Evolutionary conservation across 78 protist species (phyloP), one percentile per base, ranked within the genome.

Genomic region (Dictyostelium firmibasis): DNA sequence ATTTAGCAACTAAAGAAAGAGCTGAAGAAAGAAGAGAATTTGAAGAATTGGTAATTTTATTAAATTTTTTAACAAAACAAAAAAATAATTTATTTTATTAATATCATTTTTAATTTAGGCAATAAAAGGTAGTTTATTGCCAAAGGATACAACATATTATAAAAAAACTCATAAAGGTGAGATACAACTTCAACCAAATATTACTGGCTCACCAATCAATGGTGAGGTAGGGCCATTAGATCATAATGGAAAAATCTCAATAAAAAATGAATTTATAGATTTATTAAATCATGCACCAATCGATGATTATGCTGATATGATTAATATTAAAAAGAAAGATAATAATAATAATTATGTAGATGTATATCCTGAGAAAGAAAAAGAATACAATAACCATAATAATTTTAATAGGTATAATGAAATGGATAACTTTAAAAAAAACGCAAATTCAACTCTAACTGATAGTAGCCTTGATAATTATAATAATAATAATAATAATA

Each of bases 121-220:
- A 20, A 16, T 62, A 1, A 62, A 62, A 62, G 29, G 70, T n/a
- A 62, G 70, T 62, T 11, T 62, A n/a, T 62, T 62, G n/a, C 70
- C 70, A 62, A 62, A 62, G 6, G 70, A 62, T 8, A 62, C 70
- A 3, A 18, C 25, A n/a, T 62, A n/a, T 62, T 62, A 62, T 62
- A 62, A 62, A n/a, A 62, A 62, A 62, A 62, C 70, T n/a, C 70
- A 62, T n/a, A 62, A 62, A n/a, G 70, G 70, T 62, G 70, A 62
- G 13, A n/a, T 62, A 8, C 70, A 62, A 62, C 33, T 62, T 62
- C 70, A 62, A 62, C 25, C 70, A 62, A n/a, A 18, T 8, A n/a
- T 27, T 0, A 57, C 67, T 5, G 6, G 31, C 2, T 18, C 70
- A 8, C 31, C 70, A 62, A 62, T 5, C 0, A 62, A 62, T n/a